Evolutionary conservation across 202 grass and related monocot genomes (phyloP).

Genomic region (Alloteropsis angusta): DNA sequence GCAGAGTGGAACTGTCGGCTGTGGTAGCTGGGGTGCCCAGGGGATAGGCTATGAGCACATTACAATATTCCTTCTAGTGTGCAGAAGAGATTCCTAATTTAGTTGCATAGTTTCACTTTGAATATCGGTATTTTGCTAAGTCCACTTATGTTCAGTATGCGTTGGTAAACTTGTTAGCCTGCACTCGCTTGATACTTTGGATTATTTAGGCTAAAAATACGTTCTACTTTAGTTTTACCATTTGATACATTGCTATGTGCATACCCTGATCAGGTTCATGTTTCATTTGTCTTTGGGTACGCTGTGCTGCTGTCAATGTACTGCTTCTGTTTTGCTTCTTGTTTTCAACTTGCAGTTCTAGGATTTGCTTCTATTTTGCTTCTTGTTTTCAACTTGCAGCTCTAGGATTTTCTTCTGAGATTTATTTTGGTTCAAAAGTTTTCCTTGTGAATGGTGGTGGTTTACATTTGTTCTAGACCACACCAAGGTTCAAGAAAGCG

Average conservation of each 20-base stretch:
- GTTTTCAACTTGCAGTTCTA: not conserved
- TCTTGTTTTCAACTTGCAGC: not conserved
- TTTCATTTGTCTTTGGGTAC: not conserved
- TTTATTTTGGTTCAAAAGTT: not conserved
- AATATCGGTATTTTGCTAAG: not conserved
- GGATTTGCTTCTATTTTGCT: not conserved
- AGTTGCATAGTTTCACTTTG: not conserved
- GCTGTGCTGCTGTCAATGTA: not conserved
- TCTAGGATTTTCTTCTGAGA: not conserved
- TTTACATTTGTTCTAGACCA: not conserved
- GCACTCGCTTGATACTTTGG: not conserved
- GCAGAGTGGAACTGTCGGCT: not conserved
- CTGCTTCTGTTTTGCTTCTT: not conserved
- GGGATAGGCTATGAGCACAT: not conserved
- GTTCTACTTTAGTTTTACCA: not conserved
- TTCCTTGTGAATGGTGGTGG: not conserved
- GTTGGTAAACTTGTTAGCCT: not conserved
- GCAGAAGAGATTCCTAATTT: not conserved
- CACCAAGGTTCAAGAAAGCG: too few species aligned
- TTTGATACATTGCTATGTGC: not conserved
- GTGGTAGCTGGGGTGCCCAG: not conserved
- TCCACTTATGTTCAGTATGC: not conserved
- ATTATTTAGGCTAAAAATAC: not conserved
- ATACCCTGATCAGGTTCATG: not conserved
- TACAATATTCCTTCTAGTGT: not conserved